A percentile compares a stretch with the other conserved stretches of the same genome.
Conservation (phyloP, 192 early-diverging fungal species). For the Lobulomyces angularis region DNA sequence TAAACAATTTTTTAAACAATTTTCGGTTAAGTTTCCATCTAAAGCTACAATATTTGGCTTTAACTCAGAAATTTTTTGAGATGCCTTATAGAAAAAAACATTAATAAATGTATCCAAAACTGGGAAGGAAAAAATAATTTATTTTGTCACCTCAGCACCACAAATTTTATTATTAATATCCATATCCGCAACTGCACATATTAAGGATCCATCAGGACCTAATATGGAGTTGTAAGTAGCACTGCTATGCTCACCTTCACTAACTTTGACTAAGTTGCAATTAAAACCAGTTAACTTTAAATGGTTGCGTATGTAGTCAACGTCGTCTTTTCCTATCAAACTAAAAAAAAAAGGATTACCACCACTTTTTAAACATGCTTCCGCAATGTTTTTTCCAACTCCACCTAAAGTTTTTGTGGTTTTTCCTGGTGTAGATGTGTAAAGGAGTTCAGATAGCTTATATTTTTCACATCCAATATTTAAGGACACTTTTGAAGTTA, state of each 20-base stretch:
- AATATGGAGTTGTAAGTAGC: slow-evolving; percentile 79
- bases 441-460: slow-evolving; percentile 14
- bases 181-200: slow-evolving; percentile 90
- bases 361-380: slow-evolving; percentile 56
- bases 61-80: slow-evolving; percentile 16
- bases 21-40: slow-evolving; percentile 61
- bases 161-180: slow-evolving; percentile 50
- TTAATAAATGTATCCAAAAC: not conserved
- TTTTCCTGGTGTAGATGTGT: slow-evolving; percentile 62
- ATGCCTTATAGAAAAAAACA: slow-evolving; percentile 9
- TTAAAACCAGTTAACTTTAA: not conserved
- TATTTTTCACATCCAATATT: not conserved
- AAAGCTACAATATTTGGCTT: slow-evolving; percentile 45
- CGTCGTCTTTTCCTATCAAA: slow-evolving; percentile 61
- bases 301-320: slow-evolving; percentile 1
- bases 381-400: slow-evolving; percentile 85
- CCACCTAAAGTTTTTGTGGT: slow-evolving; percentile 64
- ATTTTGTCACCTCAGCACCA: slow-evolving; percentile 12
- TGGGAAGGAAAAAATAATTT: not conserved
- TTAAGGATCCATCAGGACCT: slow-evolving; percentile 49
- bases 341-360: slow-evolving; percentile 52
- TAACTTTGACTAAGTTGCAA: not conserved
- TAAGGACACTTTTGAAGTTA: slow-evolving; percentile 39
- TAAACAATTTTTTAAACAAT: slow-evolving; percentile 22
- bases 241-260: slow-evolving; percentile 47